Evolutionary conservation across 2,329 filamentous ascomycete species (phyloP).

Genomic region (Geosmithia morbida): DNA sequence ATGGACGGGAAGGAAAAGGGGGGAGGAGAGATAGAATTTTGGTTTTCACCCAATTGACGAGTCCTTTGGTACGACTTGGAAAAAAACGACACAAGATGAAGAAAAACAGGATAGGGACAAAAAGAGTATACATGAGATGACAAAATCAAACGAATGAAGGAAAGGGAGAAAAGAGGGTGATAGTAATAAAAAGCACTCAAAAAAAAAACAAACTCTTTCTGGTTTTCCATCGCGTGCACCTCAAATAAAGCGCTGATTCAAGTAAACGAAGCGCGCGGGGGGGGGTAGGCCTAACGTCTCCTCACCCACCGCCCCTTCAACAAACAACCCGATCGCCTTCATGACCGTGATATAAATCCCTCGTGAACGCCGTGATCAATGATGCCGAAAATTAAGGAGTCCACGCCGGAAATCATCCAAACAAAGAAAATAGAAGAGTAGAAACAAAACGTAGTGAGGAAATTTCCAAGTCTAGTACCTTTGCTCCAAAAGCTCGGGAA

Average conservation of each 20-base stretch:
- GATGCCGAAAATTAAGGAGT: constrained; percentile 13
- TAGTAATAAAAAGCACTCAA: constrained; percentile 4
- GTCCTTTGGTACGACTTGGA: neutral
- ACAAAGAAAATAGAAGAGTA: neutral
- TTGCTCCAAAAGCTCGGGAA: neutral
- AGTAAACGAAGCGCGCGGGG: constrained; percentile 3
- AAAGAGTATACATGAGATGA: constrained; percentile 6
- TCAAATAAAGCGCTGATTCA: neutral
- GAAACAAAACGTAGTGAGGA: neutral
- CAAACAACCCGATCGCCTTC: constrained; percentile 19
- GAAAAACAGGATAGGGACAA: constrained; percentile 3
- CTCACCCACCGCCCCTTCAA: constrained; percentile 5
- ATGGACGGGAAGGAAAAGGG: no score
- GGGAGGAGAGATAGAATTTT: no score
- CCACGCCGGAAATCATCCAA: neutral
- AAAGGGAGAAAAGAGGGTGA: constrained; percentile 5
- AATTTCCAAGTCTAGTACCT: neutral
- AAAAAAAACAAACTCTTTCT: constrained; percentile 10
- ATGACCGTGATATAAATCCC: constrained; percentile 25
- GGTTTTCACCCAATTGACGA: constrained; percentile 1
- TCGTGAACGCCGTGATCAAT: constrained; percentile 22
- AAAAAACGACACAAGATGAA: neutral
- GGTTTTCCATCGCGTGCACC: constrained; percentile 12
- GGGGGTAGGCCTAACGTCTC: neutral
- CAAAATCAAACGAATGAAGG: constrained; percentile 4